Conservation (phyloP, 2,329 filamentous ascomycete species). For the Paramyrothecium roridum region DNA sequence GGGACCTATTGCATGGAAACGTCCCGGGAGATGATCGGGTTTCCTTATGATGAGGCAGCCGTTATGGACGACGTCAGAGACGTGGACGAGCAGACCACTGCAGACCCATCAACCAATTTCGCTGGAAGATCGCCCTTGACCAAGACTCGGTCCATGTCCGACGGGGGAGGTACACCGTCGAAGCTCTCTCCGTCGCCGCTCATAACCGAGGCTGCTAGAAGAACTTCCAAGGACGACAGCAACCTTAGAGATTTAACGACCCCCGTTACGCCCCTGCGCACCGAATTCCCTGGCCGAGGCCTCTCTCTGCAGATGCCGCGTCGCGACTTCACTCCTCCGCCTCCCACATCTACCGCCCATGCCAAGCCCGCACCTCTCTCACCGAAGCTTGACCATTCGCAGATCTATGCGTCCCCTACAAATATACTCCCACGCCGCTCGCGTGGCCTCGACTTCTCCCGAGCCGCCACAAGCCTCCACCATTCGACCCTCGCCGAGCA, state of each 20-base stretch:
- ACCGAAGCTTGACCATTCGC: constrained; percentile 79
- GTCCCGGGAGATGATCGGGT: constrained; percentile 2
- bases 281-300: constrained; percentile 58
- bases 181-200: constrained; percentile 57
- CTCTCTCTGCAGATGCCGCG: constrained; percentile 41
- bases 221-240: constrained; percentile 66
- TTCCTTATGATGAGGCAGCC: constrained; percentile 25
- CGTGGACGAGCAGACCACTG: constrained; percentile 10
- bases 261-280: constrained; percentile 71
- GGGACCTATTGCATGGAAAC: background rate
- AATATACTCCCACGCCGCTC: constrained; percentile 87
- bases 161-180: constrained; percentile 55
- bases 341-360: constrained; percentile 28
- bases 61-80: constrained; percentile 25
- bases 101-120: constrained; percentile 5
- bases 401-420: constrained; percentile 82
- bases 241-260: constrained; percentile 40
- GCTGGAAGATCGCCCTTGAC: constrained; percentile 36
- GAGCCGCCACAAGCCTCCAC: constrained; percentile 89
- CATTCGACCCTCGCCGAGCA: constrained; percentile 90
- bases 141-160: constrained; percentile 64
- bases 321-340: constrained; percentile 32
- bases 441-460: constrained; percentile 86
- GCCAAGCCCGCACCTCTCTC: constrained; percentile 68
- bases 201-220: constrained; percentile 50